Conservation (phyloP, 371 early-diverging fungal species). For the Mortierella sp. region DNA sequence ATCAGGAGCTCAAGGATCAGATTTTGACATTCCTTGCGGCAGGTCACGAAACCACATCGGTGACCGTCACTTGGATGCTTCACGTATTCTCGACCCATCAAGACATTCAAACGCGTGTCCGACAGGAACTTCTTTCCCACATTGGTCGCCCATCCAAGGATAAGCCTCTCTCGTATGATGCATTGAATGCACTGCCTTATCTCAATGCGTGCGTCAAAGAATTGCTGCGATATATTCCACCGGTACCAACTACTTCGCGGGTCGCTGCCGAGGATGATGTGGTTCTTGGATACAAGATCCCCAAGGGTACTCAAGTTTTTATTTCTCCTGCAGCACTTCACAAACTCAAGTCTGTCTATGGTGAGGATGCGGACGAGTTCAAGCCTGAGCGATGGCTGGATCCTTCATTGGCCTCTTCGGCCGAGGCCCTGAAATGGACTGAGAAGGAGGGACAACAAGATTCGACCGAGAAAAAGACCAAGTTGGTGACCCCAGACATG, state of each 20-base stretch:
- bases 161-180: slow-evolving; percentile 52
- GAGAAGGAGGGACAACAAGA: no score
- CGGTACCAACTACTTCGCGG: slow-evolving; percentile 61
- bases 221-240: slow-evolving; percentile 61
- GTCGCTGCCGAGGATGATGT: slow-evolving; percentile 56
- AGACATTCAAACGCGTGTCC: slow-evolving; percentile 25
- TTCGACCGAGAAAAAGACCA: no score
- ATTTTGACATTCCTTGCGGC: slow-evolving; percentile 54
- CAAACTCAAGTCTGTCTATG: slow-evolving; percentile 58
- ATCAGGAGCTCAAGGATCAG: slow-evolving; percentile 46
- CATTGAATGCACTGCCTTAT: slow-evolving; percentile 56
- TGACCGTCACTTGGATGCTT: slow-evolving; percentile 45
- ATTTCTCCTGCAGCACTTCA: slow-evolving; percentile 57
- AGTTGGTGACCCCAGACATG: slow-evolving; percentile 17
- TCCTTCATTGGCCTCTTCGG: slow-evolving; percentile 28
- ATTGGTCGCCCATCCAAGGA: slow-evolving; percentile 19
- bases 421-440: not conserved
- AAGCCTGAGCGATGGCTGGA: slow-evolving; percentile 62
- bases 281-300: slow-evolving; percentile 58
- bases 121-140: slow-evolving; percentile 30
- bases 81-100: slow-evolving; percentile 40
- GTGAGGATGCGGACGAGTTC: slow-evolving; percentile 61
- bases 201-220: slow-evolving; percentile 66
- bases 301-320: slow-evolving; percentile 63
- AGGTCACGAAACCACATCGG: slow-evolving; percentile 53